Evolutionary conservation across 1,284 basidiomycete genomes (phyloP).

Genomic region (Puccinia horiana): DNA sequence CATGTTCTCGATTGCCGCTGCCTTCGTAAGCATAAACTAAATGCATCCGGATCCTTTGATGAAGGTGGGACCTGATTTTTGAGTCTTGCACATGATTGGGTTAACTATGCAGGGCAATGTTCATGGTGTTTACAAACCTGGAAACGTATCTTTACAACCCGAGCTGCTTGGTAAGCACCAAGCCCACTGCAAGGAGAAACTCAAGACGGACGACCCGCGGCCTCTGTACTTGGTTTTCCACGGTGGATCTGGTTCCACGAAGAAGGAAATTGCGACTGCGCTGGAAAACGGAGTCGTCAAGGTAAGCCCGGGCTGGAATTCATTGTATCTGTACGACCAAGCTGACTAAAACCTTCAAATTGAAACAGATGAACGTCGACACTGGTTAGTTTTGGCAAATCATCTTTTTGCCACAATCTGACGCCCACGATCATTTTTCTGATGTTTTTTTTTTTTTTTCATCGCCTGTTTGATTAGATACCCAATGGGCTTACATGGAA

Average conservation of each 20-base stretch:
- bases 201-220: slow-evolving; percentile 69
- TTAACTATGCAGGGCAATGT: slow-evolving; percentile 72
- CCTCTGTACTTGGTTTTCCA: slow-evolving; percentile 99
- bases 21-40: slow-evolving; percentile 63
- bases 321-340: not conserved
- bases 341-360: not conserved
- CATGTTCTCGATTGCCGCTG: slow-evolving; percentile 94
- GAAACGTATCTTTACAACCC: slow-evolving; percentile 88
- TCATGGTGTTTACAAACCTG: slow-evolving; percentile 90
- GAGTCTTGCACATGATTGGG: not conserved
- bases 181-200: slow-evolving; percentile 71
- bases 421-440: not conserved
- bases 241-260: slow-evolving; percentile 95
- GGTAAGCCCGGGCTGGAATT: slow-evolving; percentile 77
- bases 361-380: slow-evolving; percentile 49
- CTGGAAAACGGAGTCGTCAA: slow-evolving; percentile 92
- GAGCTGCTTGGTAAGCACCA: slow-evolving; percentile 93
- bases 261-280: slow-evolving; percentile 92
- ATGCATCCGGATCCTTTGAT: not conserved
- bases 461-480: slow-evolving; percentile 63
- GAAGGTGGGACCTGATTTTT: not conserved
- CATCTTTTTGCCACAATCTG: not conserved
- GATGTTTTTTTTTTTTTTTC: not conserved
- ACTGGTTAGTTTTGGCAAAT: slow-evolving; percentile 40
- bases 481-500: slow-evolving; percentile 84